phyloP scores from a whole-genome alignment of 2,329 filamentous ascomycete species.

The Beauveria scarabaeidicola region DNA sequence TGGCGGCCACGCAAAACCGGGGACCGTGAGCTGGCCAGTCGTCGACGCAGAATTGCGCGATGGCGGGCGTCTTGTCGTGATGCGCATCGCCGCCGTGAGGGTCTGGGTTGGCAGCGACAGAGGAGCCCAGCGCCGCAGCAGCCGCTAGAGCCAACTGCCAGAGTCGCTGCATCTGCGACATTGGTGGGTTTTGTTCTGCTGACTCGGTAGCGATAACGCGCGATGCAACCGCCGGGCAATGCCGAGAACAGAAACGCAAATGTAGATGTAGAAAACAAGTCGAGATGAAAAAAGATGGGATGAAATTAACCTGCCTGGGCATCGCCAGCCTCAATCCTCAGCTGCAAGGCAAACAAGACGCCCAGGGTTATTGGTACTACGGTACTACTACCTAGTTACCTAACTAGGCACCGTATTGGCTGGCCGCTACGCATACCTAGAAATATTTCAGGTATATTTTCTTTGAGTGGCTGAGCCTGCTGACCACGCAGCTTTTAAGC shows the following conservation, averaged over 20 bases:
- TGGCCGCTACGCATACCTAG: no score
- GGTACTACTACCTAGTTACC: no score
- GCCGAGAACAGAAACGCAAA: background rate
- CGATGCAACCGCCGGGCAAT: background rate
- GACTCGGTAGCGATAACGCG: background rate
- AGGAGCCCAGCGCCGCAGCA: background rate
- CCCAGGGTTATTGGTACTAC: no score
- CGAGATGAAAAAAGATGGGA: no score
- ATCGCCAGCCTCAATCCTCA: background rate
- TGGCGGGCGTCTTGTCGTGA: background rate
- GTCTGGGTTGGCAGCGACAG: background rate
- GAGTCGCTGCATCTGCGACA: background rate
- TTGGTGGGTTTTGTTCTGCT: background rate
- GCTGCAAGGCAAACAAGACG: no score
- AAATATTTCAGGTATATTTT: background rate
- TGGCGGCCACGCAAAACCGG: conserved; percentile 8
- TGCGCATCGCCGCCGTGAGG: background rate
- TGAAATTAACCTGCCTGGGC: no score
- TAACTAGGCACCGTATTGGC: no score
- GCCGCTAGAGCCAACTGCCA: background rate
- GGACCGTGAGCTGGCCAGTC: background rate
- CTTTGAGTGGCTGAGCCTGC: background rate
- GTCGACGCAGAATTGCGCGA: conserved; percentile 10
- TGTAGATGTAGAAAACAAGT: background rate
- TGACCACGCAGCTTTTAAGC: background rate